These are phyloP conservation scores for Arthrobotrys megalospora DNA, from an alignment of 2,329 filamentous ascomycete genomes.

Conservation along the genomic window DNA sequence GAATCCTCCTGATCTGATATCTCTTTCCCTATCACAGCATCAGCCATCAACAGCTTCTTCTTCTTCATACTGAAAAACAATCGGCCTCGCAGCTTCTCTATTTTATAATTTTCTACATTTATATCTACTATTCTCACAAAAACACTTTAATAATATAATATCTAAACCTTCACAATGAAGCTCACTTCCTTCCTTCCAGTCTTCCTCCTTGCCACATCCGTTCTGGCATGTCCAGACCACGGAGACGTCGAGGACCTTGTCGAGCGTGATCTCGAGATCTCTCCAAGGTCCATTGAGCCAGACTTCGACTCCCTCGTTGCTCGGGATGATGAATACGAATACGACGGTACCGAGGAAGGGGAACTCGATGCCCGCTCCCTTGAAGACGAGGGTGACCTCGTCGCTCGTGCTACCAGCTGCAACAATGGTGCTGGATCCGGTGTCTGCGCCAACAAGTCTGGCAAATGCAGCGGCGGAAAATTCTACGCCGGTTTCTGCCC, in stretches of 20 bases:
- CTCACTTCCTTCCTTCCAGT: slow-evolving; percentile 39
- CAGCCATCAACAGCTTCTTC: slow-evolving; percentile 23
- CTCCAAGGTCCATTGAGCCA: slow-evolving; percentile 33
- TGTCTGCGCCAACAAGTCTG: slow-evolving; percentile 50
- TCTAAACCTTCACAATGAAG: slow-evolving; percentile 48
- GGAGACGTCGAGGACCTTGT: slow-evolving; percentile 21
- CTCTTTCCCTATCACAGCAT: slow-evolving; percentile 37
- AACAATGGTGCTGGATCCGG: slow-evolving; percentile 48
- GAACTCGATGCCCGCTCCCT: slow-evolving; percentile 44
- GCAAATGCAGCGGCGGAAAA: slow-evolving; percentile 33
- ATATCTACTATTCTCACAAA: not conserved
- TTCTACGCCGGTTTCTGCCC: slow-evolving; percentile 66
- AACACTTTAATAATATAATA: slow-evolving; percentile 1
- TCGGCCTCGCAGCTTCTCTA: slow-evolving; percentile 13
- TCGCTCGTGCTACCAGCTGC: slow-evolving; percentile 54
- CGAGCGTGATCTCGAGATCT: slow-evolving; percentile 45
- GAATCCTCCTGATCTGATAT: slow-evolving; percentile 7
- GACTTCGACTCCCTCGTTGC: slow-evolving; percentile 37
- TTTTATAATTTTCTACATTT: slow-evolving; percentile 1
- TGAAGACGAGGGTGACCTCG: slow-evolving; percentile 38
- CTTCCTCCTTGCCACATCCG: slow-evolving; percentile 54
- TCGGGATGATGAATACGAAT: slow-evolving; percentile 43
- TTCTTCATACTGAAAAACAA: slow-evolving; percentile 23
- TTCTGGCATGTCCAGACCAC: slow-evolving; percentile 48
- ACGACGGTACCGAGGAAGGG: slow-evolving; percentile 39